Evolutionary conservation across 495 filamentous ascomycete species (phyloP), one percentile per base, ranked within the genome.

Genomic region (Aspergillus indologenus): DNA sequence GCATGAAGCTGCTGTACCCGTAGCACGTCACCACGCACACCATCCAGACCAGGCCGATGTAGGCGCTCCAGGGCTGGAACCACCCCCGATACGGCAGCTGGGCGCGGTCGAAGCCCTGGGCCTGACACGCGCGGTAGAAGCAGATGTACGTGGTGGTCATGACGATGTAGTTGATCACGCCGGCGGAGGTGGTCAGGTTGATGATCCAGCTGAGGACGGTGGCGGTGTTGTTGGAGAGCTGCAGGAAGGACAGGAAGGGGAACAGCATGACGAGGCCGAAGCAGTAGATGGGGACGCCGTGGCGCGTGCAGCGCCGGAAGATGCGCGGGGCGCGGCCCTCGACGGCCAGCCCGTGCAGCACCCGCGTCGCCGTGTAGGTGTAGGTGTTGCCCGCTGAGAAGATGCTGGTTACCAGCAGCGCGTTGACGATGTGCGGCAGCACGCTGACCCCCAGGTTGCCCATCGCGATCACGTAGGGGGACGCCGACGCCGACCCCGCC

Each of bases 401-500:
- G 14, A 85, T 85, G 0, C 84, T 83, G 48, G 77, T 86, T 34
- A 90, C 67, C 45, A 89, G 82, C 8, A 84, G 81, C 11, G 82
- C 88, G 75, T 91, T 92, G 74, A 92, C 83, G 52, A 91, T 82
- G 58, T 81, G 79, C 21, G 81, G 82, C 4, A 91, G 76, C 12
- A 77, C 78, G 23, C 71, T 71, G 61, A 92, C 85, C 6, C 82
- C 76, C 4, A 87, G 85, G 21, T 80, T 72, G 61, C 68, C 68
- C 53, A 85, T 81, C 2, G 74, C 82, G 31, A 85, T 66, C 15
- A 85, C 82, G 56, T 78, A 87, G 2, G 83, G 74, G 0, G 81
- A 84, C 20, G 76, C 65, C 5, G 34, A 40, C 2, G 71, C 74
- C 15, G 69, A 72, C 18, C 67, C 69, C 17, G 67, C 64, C 15